These are phyloP conservation scores for Penicillium turbatum DNA, from an alignment of 495 filamentous ascomycete species.

Conservation along the genomic window DNA sequence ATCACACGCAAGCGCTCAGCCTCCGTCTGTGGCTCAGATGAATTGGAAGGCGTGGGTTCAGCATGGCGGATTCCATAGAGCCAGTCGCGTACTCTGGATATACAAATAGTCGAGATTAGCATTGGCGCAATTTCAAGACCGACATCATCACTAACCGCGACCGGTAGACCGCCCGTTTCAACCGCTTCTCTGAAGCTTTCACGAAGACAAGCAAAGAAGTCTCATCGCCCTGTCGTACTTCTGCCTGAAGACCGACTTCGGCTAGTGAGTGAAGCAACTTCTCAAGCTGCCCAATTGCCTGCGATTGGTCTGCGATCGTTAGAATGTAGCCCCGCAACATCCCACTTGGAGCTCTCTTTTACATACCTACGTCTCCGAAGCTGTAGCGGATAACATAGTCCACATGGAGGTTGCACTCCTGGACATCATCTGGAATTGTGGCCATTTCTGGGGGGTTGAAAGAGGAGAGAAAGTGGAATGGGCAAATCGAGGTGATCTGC, in stretches of 20 bases:
- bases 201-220: slow-evolving; percentile 79
- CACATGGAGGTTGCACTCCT: slow-evolving; percentile 60
- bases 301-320: slow-evolving; percentile 50
- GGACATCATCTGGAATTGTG: slow-evolving; percentile 20
- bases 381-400: slow-evolving; percentile 91
- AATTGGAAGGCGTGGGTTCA: slow-evolving; percentile 63
- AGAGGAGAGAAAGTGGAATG: slow-evolving; percentile 2
- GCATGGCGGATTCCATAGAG: slow-evolving; percentile 79
- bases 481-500: slow-evolving; percentile 7
- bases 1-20: slow-evolving; percentile 85
- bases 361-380: slow-evolving; percentile 60
- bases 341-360: not conserved
- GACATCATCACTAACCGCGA: slow-evolving; percentile 47
- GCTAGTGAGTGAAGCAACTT: slow-evolving; percentile 69
- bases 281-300: slow-evolving; percentile 68
- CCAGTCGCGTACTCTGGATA: slow-evolving; percentile 84
- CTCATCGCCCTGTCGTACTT: slow-evolving; percentile 77
- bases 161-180: slow-evolving; percentile 57
- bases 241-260: slow-evolving; percentile 71
- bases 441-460: slow-evolving; percentile 27
- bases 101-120: not conserved
- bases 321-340: slow-evolving; percentile 3
- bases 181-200: slow-evolving; percentile 50
- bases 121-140: not conserved
- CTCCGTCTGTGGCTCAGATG: slow-evolving; percentile 72